These are phyloP conservation scores for Lizonia empirigonia DNA, from an alignment of 2,329 filamentous ascomycete genomes.

Conservation along the genomic window DNA sequence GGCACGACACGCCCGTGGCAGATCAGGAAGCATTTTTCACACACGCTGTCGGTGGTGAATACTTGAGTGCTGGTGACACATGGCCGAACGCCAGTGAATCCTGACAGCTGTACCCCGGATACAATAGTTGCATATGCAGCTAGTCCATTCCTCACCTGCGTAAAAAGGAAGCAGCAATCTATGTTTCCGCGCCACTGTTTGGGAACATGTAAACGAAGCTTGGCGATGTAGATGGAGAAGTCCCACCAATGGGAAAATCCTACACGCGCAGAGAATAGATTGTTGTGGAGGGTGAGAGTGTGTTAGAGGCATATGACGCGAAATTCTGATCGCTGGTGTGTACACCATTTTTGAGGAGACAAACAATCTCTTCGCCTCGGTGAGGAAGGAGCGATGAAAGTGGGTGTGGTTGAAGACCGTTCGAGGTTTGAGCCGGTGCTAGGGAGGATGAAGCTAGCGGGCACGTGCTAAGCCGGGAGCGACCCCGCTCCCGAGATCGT, in stretches of 20 bases:
- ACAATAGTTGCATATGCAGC: constrained; percentile 6
- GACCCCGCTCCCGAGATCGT: not conserved
- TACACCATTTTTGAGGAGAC: not conserved
- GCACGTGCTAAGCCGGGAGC: not conserved
- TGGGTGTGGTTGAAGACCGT: not conserved
- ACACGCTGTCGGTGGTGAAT: constrained; percentile 4
- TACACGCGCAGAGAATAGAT: constrained; percentile 5
- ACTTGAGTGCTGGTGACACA: constrained; percentile 13
- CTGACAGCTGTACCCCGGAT: constrained; percentile 16
- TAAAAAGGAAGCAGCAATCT: constrained; percentile 21
- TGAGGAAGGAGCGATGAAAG: not conserved
- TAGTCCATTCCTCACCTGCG: constrained; percentile 9
- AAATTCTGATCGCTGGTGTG: not conserved
- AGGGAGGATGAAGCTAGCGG: not conserved
- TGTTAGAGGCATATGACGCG: not conserved
- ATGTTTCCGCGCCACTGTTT: constrained; percentile 23
- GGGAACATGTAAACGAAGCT: constrained; percentile 20
- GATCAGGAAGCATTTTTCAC: constrained; percentile 1
- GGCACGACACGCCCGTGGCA: constrained; percentile 6
- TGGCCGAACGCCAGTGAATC: constrained; percentile 6
- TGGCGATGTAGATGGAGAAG: constrained; percentile 22
- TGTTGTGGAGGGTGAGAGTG: not conserved
- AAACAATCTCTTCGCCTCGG: not conserved
- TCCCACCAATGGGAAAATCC: constrained; percentile 33
- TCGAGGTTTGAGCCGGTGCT: constrained; percentile 1